Conservation (phyloP, 495 filamentous ascomycete species). For the Daldinia loculata region DNA sequence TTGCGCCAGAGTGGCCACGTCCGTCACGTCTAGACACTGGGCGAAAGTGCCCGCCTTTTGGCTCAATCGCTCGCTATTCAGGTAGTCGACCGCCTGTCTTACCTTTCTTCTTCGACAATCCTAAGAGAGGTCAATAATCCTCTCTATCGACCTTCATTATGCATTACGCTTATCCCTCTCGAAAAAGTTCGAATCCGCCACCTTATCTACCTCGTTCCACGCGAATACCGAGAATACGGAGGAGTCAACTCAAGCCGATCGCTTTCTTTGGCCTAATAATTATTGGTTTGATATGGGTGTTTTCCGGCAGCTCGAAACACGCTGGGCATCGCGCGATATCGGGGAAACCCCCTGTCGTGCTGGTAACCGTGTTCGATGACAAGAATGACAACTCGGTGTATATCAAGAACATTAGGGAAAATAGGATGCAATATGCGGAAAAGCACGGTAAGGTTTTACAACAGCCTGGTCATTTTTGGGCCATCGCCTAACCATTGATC, state of each 20-base stretch:
- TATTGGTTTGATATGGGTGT: conserved; percentile 69
- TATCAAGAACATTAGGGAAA: conserved; percentile 75
- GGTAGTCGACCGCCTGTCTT: conserved; percentile 1
- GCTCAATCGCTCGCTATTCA: conserved; percentile 23
- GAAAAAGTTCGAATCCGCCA: conserved; percentile 77
- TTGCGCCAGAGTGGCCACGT: conserved; percentile 36
- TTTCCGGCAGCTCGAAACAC: conserved; percentile 56
- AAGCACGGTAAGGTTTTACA: conserved; percentile 76
- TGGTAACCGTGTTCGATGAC: conserved; percentile 85
- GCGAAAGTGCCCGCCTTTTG: conserved; percentile 22
- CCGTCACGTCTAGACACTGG: conserved; percentile 24
- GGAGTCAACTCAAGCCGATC: conserved; percentile 71
- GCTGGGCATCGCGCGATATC: conserved; percentile 55
- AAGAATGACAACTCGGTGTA: conserved; percentile 68
- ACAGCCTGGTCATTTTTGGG: not conserved
- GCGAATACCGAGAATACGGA: conserved; percentile 67
- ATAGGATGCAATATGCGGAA: conserved; percentile 84
- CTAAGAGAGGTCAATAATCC: conserved; percentile 3
- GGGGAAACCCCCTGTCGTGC: conserved; percentile 81
- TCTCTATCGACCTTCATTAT: conserved; percentile 59
- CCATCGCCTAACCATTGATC: conserved; percentile 17
- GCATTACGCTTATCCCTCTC: conserved; percentile 91
- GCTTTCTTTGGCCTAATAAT: conserved; percentile 65
- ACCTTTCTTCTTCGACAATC: not conserved
- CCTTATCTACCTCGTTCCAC: conserved; percentile 66